phyloP scores from a whole-genome alignment of 441 rosid genomes.

The Populus hybrid region DNA sequence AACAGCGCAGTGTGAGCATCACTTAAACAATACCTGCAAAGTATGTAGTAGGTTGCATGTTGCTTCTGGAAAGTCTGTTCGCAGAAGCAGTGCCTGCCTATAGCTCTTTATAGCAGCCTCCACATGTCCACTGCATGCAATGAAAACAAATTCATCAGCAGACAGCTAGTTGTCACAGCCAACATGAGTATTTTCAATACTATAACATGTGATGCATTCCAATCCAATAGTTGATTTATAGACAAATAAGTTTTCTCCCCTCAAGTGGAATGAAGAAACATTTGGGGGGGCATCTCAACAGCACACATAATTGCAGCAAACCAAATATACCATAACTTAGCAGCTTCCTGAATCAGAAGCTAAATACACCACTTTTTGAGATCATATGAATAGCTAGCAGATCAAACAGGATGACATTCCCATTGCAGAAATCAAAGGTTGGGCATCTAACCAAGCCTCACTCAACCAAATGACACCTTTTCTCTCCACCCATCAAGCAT shows the following conservation, averaged over 20 bases:
- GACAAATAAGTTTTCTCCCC: background rate
- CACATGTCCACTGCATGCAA: constrained; percentile 68
- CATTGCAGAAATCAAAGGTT: background rate
- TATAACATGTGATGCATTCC: background rate
- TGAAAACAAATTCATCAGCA: background rate
- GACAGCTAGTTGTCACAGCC: background rate
- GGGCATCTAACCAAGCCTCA: background rate
- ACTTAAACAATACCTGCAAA: constrained; percentile 55
- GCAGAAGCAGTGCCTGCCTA: constrained; percentile 76
- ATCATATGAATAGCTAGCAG: background rate
- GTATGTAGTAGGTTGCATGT: constrained; percentile 97
- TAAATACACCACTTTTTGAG: background rate
- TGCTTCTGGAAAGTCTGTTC: constrained; percentile 98
- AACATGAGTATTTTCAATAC: background rate
- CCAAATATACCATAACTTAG: background rate
- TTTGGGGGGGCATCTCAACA: background rate
- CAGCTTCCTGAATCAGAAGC: background rate
- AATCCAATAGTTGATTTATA: background rate
- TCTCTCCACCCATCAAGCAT: constrained; percentile 4
- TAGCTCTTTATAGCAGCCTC: constrained; percentile 97
- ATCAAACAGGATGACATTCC: background rate
- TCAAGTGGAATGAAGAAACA: background rate
- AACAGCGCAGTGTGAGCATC: background rate
- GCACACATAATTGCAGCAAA: background rate
- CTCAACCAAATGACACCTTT: background rate